Evolutionary conservation across 805 yeast genomes (phyloP).

Genomic region (Ogataea nitratoaversa): DNA sequence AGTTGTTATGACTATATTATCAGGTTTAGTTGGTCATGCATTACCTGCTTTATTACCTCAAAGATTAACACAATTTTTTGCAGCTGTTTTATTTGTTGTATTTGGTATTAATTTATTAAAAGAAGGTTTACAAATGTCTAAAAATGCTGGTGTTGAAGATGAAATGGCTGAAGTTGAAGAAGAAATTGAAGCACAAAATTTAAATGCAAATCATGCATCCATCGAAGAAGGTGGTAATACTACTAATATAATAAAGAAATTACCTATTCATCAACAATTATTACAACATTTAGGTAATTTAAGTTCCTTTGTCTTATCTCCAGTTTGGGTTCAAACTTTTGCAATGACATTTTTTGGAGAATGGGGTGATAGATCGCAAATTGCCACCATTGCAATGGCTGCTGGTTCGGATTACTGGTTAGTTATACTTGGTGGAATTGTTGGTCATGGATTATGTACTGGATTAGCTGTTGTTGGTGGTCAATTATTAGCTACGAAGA

Average conservation of each 20-base stretch:
- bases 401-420: slow-evolving; percentile 91
- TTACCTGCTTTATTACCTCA: slow-evolving; percentile 81
- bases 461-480: slow-evolving; percentile 93
- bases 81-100: slow-evolving; percentile 74
- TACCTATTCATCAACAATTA: slow-evolving; percentile 5
- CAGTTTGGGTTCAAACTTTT: slow-evolving; percentile 91
- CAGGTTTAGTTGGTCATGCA: slow-evolving; percentile 89
- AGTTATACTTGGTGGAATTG: slow-evolving; percentile 82
- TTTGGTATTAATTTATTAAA: slow-evolving; percentile 72
- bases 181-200: slow-evolving; percentile 67
- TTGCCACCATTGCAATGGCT: slow-evolving; percentile 97
- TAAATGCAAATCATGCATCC: slow-evolving; percentile 46
- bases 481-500: slow-evolving; percentile 78
- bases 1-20: slow-evolving; percentile 84
- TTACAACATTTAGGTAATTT: slow-evolving; percentile 45
- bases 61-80: slow-evolving; percentile 73
- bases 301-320: slow-evolving; percentile 67
- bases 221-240: slow-evolving; percentile 52
- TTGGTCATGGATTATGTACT: slow-evolving; percentile 88
- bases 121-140: slow-evolving; percentile 83
- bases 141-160: slow-evolving; percentile 83
- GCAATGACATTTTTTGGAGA: slow-evolving; percentile 96
- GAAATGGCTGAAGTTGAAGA: slow-evolving; percentile 97
- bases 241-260: not conserved
- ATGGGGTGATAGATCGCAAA: slow-evolving; percentile 99